Base-by-base conservation (phyloP, 2,329 filamentous ascomycete genomes). In the Epichloe sp. region DNA sequence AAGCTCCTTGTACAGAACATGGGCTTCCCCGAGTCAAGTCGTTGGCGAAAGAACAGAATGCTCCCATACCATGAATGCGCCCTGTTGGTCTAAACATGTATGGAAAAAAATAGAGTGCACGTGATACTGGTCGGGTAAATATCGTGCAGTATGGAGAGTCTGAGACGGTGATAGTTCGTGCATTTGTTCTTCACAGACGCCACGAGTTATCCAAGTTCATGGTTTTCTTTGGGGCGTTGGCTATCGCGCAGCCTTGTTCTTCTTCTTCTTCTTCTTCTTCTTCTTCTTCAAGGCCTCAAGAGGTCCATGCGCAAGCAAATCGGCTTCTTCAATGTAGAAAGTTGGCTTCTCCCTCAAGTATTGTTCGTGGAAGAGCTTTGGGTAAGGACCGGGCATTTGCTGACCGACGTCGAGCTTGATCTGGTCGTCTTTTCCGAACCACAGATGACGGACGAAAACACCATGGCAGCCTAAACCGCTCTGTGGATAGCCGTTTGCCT, bases 401-500 rank as follows among this genome's bases (percentile, higher is more conserved):
- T 66, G 56, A 21, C 62, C 65, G 5, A 71, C 65, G 48, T 65
- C 65, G 6, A 65, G 56, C 61, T 70, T 71, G 56, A 71, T 67
- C 54, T 65, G 60, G 44, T 62, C 57, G 46, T 62, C 54, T 59
- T 73, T 73, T 55, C 66, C 64, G 0, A 65, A 69, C 70, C 70
- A 73, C 53, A 71, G 56, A 55, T 73, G 70, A 54, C 68, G 66
- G 53, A 73, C 65, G 51, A 73, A 69, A 41, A 61, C 62, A 37
- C 70, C 70, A 10, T 65, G 55, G 52, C 70, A 73, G 17, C 63
- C 66, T 7, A 62, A 61, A 21, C 60, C 55, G 48, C 63, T 66
- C 58, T 70, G 62, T 34, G 68, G 67, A 55, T 65, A 71, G 21
- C 70, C 70, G 58, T 73, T 73, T 56, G 70, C 70, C 51, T 73